Conservation (phyloP, 495 filamentous ascomycete genomes). For the Penicillium waksmanii region DNA sequence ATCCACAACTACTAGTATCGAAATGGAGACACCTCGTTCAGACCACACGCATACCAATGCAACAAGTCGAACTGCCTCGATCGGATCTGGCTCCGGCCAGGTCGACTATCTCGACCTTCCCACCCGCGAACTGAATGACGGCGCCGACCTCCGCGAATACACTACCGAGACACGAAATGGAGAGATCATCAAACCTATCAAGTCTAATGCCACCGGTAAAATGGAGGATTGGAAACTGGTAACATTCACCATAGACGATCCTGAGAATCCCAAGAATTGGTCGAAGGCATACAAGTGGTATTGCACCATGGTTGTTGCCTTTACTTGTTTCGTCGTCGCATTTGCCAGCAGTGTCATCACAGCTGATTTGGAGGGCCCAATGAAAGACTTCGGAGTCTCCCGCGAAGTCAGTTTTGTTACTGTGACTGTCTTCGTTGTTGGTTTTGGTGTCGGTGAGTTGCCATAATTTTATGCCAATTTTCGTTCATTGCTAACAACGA, state of each 20-base stretch:
- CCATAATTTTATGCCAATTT: neutral
- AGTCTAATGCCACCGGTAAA: constrained; percentile 54
- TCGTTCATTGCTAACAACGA: constrained; percentile 19
- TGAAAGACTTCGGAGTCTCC: constrained; percentile 62
- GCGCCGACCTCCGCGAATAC: constrained; percentile 68
- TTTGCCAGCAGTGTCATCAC: constrained; percentile 68
- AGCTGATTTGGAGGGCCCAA: constrained; percentile 64
- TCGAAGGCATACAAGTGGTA: constrained; percentile 63
- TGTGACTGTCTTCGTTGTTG: constrained; percentile 76
- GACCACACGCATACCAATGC: constrained; percentile 17
- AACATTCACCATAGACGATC: constrained; percentile 65
- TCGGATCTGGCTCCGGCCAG: constrained; percentile 24
- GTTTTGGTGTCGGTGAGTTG: constrained; percentile 70
- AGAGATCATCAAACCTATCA: constrained; percentile 58
- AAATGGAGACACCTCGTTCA: constrained; percentile 27
- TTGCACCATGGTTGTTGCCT: constrained; percentile 62
- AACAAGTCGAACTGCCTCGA: constrained; percentile 32
- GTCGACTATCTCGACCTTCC: constrained; percentile 56
- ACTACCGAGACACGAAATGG: constrained; percentile 61
- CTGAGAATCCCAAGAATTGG: constrained; percentile 67
- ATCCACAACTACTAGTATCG: constrained; percentile 5
- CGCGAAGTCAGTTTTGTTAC: constrained; percentile 67
- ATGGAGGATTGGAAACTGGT: constrained; percentile 70
- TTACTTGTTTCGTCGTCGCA: constrained; percentile 68
- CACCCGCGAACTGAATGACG: constrained; percentile 60